Base-by-base conservation (phyloP, 148 eudicot species). In the Limonium bicolor region DNA sequence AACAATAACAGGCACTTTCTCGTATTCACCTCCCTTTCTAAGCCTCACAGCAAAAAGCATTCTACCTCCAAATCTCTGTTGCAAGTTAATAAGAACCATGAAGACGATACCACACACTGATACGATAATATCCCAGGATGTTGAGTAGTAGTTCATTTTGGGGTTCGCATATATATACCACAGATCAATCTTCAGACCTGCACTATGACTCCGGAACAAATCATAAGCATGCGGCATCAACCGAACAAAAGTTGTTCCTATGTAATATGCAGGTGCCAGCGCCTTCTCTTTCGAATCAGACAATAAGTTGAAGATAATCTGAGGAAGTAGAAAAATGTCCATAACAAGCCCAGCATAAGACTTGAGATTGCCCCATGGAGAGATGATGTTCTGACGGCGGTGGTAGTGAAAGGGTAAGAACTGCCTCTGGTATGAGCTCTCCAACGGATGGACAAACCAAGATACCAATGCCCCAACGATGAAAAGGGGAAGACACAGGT, bases 271-370 rank as follows among this genome's bases (percentile, higher is more conserved):
- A 35, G 59, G 61, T 20, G 70, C 46, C 27, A 86, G 76, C 23
- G 81, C 72, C 17, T 25, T 70, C 58, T 50, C 77, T 26, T 30
- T 60, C 6, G 87, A 69, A 30, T 69, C 62, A 5, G 67, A 65
- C 35, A 86, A 72, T 6, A 62, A 14, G 27, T 81, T 86, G 59
- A 80, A 85, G 43, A 78, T 58, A 34, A 80, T 71, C 50, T 90
- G 97, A 21, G 97, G 97, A 28, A 90, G 54, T 45, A 84, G 62
- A 67, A 77, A 75, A 14, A 75, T 79, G 24, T 90, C 97, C 31
- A 75, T 62, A 45, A 80, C 38, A 57, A 84, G 65, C 33, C 97
- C 93, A 11, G 64, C 87, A 47, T 68, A 80, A 8, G 95, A 77
- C 58, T 84, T 84, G 33, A 90, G 59, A 54, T 62, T 82, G 14